Evolutionary conservation across 345 rosid genomes (phyloP).

Genomic region (Linum usitatissimum): DNA sequence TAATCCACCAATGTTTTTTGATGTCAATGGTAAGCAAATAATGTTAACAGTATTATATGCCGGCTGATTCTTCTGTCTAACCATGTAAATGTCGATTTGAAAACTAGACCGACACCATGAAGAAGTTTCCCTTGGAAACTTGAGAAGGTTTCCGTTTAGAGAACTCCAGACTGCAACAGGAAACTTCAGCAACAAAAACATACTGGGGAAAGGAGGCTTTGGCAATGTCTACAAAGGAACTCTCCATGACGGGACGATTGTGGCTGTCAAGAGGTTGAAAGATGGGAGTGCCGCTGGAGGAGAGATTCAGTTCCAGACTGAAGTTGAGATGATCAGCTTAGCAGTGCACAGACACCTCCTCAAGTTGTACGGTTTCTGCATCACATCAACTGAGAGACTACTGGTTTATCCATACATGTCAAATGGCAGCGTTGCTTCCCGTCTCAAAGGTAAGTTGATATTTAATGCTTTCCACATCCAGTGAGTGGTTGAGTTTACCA

Average conservation of each 20-base stretch:
- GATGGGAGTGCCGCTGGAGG: slow-evolving; percentile 66
- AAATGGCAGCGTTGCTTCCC: slow-evolving; percentile 92
- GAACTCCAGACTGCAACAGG: slow-evolving; percentile 75
- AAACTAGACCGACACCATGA: slow-evolving; percentile 46
- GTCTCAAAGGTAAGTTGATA: slow-evolving; percentile 57
- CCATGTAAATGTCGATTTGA: not conserved
- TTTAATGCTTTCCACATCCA: not conserved
- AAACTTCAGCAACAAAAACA: slow-evolving; percentile 80
- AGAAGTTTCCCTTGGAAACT: slow-evolving; percentile 82
- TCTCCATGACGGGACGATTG: slow-evolving; percentile 65
- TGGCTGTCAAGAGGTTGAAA: slow-evolving; percentile 90
- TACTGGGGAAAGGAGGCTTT: slow-evolving; percentile 90
- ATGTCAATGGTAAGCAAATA: slow-evolving; percentile 62
- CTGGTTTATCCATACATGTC: slow-evolving; percentile 94
- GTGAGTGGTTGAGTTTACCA: too few species aligned
- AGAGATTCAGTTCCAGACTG: slow-evolving; percentile 81
- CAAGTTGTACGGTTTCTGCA: slow-evolving; percentile 74
- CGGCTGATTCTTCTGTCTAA: not conserved
- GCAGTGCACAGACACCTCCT: slow-evolving; percentile 94
- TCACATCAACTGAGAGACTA: slow-evolving; percentile 75
- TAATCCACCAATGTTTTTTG: slow-evolving; percentile 52
- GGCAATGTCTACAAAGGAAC: slow-evolving; percentile 89
- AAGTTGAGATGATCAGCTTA: slow-evolving; percentile 95
- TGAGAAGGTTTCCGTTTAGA: slow-evolving; percentile 77
- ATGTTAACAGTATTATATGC: not conserved